Evolutionary conservation across 2,329 filamentous ascomycete species (phyloP).

Genomic region (Fusarium subglutinans): DNA sequence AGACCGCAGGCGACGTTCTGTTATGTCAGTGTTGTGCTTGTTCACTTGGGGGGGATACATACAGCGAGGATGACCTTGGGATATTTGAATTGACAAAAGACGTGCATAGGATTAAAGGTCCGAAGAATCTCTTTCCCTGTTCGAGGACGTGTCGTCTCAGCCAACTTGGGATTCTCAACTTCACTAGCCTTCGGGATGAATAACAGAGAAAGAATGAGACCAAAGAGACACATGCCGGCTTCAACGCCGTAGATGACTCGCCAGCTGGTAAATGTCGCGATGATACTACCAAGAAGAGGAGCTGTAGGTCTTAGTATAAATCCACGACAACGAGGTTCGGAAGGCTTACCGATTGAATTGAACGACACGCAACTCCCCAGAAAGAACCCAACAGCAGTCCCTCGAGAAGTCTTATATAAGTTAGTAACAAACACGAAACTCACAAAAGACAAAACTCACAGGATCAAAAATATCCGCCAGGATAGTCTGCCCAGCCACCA

Average conservation of each 20-base stretch:
- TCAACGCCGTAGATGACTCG: slow-evolving; percentile 42
- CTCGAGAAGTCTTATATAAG: slow-evolving; percentile 4
- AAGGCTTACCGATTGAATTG: slow-evolving; percentile 38
- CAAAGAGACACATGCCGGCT: slow-evolving; percentile 40
- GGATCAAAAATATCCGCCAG: slow-evolving; percentile 42
- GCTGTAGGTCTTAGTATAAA: slow-evolving; percentile 10
- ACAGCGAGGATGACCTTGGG: slow-evolving; percentile 38
- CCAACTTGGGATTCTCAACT: slow-evolving; percentile 33
- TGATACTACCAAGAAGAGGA: slow-evolving; percentile 40
- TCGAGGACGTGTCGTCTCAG: slow-evolving; percentile 11
- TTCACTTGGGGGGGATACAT: background rate
- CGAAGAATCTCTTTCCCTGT: slow-evolving; percentile 25
- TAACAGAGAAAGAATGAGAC: slow-evolving; percentile 35
- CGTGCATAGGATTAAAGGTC: slow-evolving; percentile 40
- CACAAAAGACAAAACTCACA: too few relatives aligned
- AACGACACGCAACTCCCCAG: slow-evolving; percentile 40
- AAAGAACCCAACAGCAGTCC: slow-evolving; percentile 41
- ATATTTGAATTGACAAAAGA: slow-evolving; percentile 40
- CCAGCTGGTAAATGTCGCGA: slow-evolving; percentile 43
- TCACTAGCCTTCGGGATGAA: slow-evolving; percentile 40
- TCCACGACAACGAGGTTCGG: rapidly evolving
- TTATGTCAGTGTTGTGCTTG: rapidly evolving
- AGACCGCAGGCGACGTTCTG: slow-evolving; percentile 42
- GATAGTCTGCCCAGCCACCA: slow-evolving; percentile 41
- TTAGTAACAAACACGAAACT: too few relatives aligned